Evolutionary conservation across 768 basidiomycete species (phyloP), one percentile per base, ranked within the genome.

Genomic region (Russula sp.): DNA sequence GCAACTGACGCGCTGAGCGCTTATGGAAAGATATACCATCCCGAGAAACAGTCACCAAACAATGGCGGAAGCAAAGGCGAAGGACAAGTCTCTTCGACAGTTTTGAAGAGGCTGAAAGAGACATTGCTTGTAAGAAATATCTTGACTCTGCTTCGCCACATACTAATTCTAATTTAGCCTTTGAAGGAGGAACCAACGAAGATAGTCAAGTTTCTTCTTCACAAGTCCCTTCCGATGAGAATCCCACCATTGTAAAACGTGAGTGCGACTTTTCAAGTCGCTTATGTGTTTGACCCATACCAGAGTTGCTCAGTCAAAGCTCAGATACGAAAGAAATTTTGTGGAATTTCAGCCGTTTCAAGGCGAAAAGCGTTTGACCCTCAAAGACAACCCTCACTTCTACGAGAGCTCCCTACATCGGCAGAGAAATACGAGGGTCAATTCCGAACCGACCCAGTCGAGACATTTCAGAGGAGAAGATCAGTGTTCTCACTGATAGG

Each of bases 341-440:
- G 5, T 66, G 65, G 65, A 66, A 63, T 18, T 63, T 66, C 51
- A 55, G 36, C 20, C 65, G 62, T 26, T 32, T 34, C 52, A 48
- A 59, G 36, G 56, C 5, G 9, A 42, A 3, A 50, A 18, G 10
- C 65, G 65, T 28, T 26, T 66, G 16, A 49, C 57, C 2, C 62
- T 64, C 20, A 50, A 40, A 20, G 56, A 66, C 10, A 64, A 63
- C 20, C 56, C 62, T 24, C 52, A 54, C 44, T 66, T 66, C 44
- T 66, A 66, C 13, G 14, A 9, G 10, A 8, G 8, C 50, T 66
- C 13, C 61, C 65, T 5, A 22, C 14, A 5, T 48, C 22, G 36
- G 9, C 0, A 9, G 6, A 2, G 40, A n/a, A 1, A n/a, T 66
- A 64, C 13, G 14, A 7, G 1, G 11, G 22, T 16, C 16, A 6